Conservation (phyloP, 257 asterid genomes). For the Misopates orontium region DNA sequence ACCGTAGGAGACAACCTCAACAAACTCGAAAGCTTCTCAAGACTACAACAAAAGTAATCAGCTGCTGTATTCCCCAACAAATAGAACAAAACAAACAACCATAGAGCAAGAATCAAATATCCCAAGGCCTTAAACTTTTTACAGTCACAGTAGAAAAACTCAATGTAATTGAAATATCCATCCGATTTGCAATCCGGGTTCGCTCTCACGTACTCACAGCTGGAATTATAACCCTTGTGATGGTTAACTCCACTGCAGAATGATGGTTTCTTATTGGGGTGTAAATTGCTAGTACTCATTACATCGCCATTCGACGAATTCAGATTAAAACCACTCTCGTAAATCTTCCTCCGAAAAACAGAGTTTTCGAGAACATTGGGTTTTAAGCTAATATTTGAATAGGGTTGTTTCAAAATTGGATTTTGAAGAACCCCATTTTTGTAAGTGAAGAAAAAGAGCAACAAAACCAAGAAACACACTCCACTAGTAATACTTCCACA, state of each 20-base stretch:
- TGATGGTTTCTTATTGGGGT: constrained; percentile 26
- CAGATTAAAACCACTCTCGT: constrained; percentile 21
- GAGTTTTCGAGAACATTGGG: constrained; percentile 16
- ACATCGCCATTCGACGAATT: constrained; percentile 20
- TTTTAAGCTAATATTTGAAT: constrained; percentile 9
- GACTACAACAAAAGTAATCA: constrained; percentile 73
- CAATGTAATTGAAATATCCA: constrained; percentile 58
- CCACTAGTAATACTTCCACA: constrained; percentile 60
- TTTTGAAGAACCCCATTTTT: constrained; percentile 32
- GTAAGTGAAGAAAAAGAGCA: constrained; percentile 44
- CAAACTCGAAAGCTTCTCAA: constrained; percentile 58
- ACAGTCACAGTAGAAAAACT: constrained; percentile 71
- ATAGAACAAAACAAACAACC: constrained; percentile 71
- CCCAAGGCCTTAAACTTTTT: constrained; percentile 41
- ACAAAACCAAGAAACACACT: constrained; percentile 36
- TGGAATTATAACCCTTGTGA: constrained; percentile 45
- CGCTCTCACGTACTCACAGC: constrained; percentile 60
- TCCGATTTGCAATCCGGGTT: constrained; percentile 67
- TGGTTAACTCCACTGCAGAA: constrained; percentile 57
- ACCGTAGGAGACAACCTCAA: constrained; percentile 68
- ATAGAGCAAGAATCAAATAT: constrained; percentile 45
- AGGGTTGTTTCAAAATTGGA: constrained; percentile 31
- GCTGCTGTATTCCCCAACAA: constrained; percentile 86
- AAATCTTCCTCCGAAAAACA: constrained; percentile 36
- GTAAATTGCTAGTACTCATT: not conserved